Base-by-base conservation (phyloP, 768 basidiomycete genomes). In the Mycena metata region DNA sequence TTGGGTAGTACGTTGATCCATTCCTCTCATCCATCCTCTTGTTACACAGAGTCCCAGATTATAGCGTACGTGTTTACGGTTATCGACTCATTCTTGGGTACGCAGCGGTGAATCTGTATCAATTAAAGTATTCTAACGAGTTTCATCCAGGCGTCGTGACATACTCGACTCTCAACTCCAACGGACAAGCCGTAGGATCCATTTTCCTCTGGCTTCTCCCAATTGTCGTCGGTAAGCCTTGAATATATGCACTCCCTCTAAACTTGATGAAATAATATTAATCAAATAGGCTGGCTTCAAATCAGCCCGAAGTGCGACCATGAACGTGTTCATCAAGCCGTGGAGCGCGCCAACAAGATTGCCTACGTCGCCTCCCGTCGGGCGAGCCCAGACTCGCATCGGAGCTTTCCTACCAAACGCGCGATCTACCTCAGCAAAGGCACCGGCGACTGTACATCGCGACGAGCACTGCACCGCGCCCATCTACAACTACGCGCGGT, bases 261-360 rank as follows among this genome's bases (percentile, higher is more conserved):
- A 43, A 17, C n/a, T n/a, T n/a, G n/a, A 75, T 86, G 21, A 81
- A 82, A 81, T 13, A 46, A 84, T 8, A 80, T 82, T 0, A 70
- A 83, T 9, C n/a, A 79, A 83, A 19, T 80, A 13, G 83, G 84
- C 2, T 85, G 84, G 84, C 72, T 86, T 21, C 75, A 80, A 49
- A 75, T 85, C 13, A 80, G 81, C 3, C 84, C 84, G 0, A 84
- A 83, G 74, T 85, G 80, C 45, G 80, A 83, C 67, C 73, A 73
- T 9, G 36, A 35, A 2, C 81, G 80, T 5, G 68, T 84, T 12
- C 46, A 54, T 23, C 66, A 70, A 13, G 81, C 80, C 8, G 43
- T 83, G 36, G 54, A 73, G 21, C 64, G 71, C 4, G 81, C 81
- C 1, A 81, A 83, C 63, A 64, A 63, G 0, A 73, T 74, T 17